Conservation (phyloP, 1,284 basidiomycete species). For the Cerrena zonata region DNA sequence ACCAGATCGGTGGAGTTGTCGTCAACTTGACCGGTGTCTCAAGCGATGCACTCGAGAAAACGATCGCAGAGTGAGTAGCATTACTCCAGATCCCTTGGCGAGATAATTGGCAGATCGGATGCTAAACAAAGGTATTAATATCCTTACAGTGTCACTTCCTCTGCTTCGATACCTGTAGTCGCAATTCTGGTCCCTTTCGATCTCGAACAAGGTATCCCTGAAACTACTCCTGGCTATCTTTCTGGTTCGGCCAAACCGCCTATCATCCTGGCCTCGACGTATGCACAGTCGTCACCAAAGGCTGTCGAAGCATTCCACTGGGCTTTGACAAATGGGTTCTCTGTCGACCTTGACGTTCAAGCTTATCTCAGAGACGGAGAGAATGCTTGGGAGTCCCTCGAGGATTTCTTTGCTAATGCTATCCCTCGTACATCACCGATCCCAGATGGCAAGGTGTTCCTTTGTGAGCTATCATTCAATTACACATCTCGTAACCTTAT, state of each 20-base stretch:
- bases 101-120: background rate
- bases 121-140: background rate
- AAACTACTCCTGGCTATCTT: constrained; percentile 36
- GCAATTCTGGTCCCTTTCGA: constrained; percentile 55
- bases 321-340: constrained; percentile 55
- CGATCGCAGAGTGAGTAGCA: constrained; percentile 31
- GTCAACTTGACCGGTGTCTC: constrained; percentile 36
- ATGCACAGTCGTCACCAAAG: constrained; percentile 41
- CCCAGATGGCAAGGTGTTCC: constrained; percentile 52
- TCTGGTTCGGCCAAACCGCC: constrained; percentile 34
- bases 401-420: constrained; percentile 67
- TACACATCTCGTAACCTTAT: background rate
- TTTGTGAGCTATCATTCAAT: constrained; percentile 46
- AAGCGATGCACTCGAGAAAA: constrained; percentile 34
- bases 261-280: constrained; percentile 52
- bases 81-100: no score
- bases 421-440: constrained; percentile 33
- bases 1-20: constrained; percentile 48
- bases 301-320: constrained; percentile 51
- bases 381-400: constrained; percentile 62
- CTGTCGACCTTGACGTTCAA: constrained; percentile 66
- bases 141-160: background rate
- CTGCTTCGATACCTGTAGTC: constrained; percentile 17
- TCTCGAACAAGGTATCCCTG: constrained; percentile 40
- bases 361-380: constrained; percentile 45